phyloP scores from a whole-genome alignment of 371 early-diverging fungal species.

The Mortierella polycephala region DNA sequence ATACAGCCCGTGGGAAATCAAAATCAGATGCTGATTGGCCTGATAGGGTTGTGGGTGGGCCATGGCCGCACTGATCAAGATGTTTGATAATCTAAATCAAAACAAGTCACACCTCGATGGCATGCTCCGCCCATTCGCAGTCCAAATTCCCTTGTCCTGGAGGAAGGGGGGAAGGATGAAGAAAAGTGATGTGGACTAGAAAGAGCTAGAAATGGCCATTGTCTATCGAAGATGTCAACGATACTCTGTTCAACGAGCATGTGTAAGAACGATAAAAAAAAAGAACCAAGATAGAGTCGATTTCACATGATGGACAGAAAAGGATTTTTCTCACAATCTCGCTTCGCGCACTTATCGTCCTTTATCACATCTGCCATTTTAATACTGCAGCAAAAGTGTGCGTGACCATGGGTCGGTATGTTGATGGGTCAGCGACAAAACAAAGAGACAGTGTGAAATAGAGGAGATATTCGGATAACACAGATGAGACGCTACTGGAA shows the following conservation, averaged over 20 bases:
- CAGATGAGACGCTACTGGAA: too few relatives aligned
- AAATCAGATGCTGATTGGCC: too few relatives aligned
- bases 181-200: background rate
- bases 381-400: background rate
- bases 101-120: background rate
- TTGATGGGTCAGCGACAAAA: background rate
- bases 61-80: too few relatives aligned
- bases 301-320: conserved; percentile 5
- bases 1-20: too few relatives aligned
- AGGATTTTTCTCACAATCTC: conserved; percentile 2
- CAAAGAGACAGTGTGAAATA: too few relatives aligned
- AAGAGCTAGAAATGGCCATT: too few relatives aligned
- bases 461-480: too few relatives aligned
- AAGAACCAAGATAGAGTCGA: background rate
- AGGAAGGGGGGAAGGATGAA: background rate
- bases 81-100: background rate
- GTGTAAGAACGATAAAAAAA: background rate
- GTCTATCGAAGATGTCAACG: too few relatives aligned
- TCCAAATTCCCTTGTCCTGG: background rate
- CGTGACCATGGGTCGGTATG: background rate
- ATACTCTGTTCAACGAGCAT: background rate
- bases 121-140: background rate
- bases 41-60: too few relatives aligned
- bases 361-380: background rate
- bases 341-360: background rate